Evolutionary conservation across 768 basidiomycete genomes (phyloP).

Genomic region (Mrakia gelida): DNA sequence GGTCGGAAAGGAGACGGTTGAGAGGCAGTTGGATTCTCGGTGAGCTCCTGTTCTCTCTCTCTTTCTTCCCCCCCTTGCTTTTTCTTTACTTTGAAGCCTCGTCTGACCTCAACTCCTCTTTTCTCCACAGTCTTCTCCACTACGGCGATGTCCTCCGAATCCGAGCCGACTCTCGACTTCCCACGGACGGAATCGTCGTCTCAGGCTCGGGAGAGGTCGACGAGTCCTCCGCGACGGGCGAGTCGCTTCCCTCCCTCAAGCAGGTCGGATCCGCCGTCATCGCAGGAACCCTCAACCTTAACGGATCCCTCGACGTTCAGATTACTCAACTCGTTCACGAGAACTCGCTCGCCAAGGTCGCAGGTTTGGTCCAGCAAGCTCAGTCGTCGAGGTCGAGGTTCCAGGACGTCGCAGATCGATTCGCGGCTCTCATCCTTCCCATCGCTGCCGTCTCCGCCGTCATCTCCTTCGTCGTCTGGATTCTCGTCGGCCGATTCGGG

Average conservation of each 20-base stretch:
- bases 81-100: too few relatives aligned
- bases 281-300: constrained; percentile 48
- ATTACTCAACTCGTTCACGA: constrained; percentile 47
- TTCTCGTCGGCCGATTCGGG: constrained; percentile 43
- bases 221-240: constrained; percentile 51
- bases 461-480: constrained; percentile 45
- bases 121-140: constrained; percentile 43
- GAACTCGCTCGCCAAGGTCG: constrained; percentile 49
- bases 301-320: constrained; percentile 45
- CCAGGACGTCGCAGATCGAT: constrained; percentile 42
- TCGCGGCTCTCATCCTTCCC: constrained; percentile 16
- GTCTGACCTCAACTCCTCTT: neutral
- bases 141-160: constrained; percentile 47
- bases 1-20: neutral
- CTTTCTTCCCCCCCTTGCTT: too few relatives aligned
- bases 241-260: constrained; percentile 48
- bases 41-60: neutral
- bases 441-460: neutral
- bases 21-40: neutral
- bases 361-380: constrained; percentile 45
- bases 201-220: constrained; percentile 47
- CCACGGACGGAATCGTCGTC: constrained; percentile 48
- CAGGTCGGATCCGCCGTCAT: constrained; percentile 42
- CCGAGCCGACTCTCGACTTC: constrained; percentile 43
- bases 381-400: constrained; percentile 46